These are phyloP conservation scores for Aureobasidium pullulans DNA, from an alignment of 2,329 filamentous ascomycete species.

Conservation along the genomic window DNA sequence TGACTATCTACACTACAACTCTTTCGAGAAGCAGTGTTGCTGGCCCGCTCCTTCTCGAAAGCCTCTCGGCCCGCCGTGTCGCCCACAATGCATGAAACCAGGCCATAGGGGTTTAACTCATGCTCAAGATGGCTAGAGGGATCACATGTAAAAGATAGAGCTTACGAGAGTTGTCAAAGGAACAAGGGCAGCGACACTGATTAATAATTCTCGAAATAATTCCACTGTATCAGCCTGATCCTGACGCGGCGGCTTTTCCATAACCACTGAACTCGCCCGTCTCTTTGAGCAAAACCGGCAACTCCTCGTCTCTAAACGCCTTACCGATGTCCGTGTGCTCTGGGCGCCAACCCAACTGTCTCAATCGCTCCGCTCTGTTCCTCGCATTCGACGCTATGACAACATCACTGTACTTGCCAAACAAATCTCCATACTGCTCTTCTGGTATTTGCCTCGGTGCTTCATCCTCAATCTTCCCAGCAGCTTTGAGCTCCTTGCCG, in stretches of 20 bases:
- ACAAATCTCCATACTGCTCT: conserved; percentile 33
- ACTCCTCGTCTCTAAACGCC: conserved; percentile 37
- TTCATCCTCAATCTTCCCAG: conserved; percentile 32
- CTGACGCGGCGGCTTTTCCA: conserved; percentile 10
- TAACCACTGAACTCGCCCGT: conserved; percentile 18
- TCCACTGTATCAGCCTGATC: neutral
- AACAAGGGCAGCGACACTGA: no score
- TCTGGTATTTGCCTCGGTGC: conserved; percentile 30
- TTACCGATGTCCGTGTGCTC: conserved; percentile 36
- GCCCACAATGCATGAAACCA: no score
- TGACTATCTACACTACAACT: no score
- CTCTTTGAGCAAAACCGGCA: conserved; percentile 32
- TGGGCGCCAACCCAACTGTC: conserved; percentile 40
- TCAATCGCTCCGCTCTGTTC: conserved; percentile 37
- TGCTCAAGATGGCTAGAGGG: no score
- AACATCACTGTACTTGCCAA: conserved; percentile 25
- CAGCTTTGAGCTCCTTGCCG: conserved; percentile 30
- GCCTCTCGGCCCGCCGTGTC: no score
- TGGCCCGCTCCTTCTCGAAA: no score
- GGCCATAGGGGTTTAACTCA: no score
- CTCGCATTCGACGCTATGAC: conserved; percentile 38
- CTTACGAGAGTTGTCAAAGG: no score
- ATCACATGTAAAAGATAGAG: no score
- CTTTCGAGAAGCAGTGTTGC: no score
- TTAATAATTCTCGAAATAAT: no score